Base-by-base conservation (phyloP, 73 alveolate genomes). In the Paramecium octaurelia region DNA sequence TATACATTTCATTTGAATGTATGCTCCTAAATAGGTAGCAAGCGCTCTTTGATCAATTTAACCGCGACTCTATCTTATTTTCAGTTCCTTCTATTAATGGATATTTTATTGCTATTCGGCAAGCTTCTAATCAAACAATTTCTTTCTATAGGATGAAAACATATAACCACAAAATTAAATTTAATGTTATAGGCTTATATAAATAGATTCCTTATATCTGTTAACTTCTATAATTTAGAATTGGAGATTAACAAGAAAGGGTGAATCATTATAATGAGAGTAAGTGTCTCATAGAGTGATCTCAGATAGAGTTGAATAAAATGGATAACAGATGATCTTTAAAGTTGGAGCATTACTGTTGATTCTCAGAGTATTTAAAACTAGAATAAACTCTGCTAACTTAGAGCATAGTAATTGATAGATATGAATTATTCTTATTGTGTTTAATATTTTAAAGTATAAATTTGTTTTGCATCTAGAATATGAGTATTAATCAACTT, bases 161-260 rank as follows among this genome's bases (percentile, higher is more conserved):
- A 80, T 80, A 20, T 73, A 73, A 73, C 87, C 87, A 73, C 87
- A 73, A 73, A 73, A 64, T 64, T 64, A 64, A 64, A 3, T 64
- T 64, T 64, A 64, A 64, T 64, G 84, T 34, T 64, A 27, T 64
- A 64, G 50, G 2, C 27, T 27, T 64, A 64, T 64, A 64, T 64
- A 64, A 64, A 64, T 64, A 64, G 84, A 27, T 64, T 64, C 84
- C 50, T 64, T 9, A 64, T 27, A 64, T 27, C 50, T 64, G 9
- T 64, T 27, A 0, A 64, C 9, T 27, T 27, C 2, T 34, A 64
- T 6, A 14, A 64, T 12, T 64, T 27, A 64, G 84, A 64, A 24
- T 6, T 27, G 5, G 50, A 14, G 5, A 34, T 64, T 9, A 27
- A 27, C 20, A 64, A 35, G 23, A 60, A 0, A 9, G n/a, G 43